phyloP scores from a whole-genome alignment of 345 rosid species.

The Balakata baccata region DNA sequence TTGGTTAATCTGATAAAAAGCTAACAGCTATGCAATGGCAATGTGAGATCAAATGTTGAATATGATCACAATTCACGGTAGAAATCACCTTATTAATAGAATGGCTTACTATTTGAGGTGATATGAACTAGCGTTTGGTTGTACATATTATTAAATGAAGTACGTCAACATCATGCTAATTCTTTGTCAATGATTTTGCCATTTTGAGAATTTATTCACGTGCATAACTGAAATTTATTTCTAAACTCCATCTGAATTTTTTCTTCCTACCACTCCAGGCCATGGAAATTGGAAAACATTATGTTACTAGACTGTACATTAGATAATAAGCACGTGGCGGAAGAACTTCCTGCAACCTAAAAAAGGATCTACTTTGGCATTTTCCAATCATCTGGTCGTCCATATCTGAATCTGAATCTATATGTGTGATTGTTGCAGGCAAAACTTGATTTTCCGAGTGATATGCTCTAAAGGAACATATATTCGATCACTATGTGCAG shows the following conservation, averaged over 20 bases:
- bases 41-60: too few relatives aligned
- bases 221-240: background rate
- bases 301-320: background rate
- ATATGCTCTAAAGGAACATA: constrained; percentile 90
- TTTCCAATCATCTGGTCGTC: background rate
- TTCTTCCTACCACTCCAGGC: background rate
- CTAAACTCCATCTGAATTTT: background rate
- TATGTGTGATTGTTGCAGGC: constrained; percentile 49
- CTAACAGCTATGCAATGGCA: too few relatives aligned
- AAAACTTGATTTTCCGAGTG: constrained; percentile 80
- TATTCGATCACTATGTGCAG: constrained; percentile 91
- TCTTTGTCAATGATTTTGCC: background rate
- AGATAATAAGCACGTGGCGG: background rate
- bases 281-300: background rate
- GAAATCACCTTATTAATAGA: too few relatives aligned
- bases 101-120: too few relatives aligned
- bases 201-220: background rate
- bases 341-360: background rate
- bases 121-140: too few relatives aligned
- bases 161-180: background rate
- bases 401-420: background rate
- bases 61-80: too few relatives aligned
- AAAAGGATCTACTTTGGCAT: background rate
- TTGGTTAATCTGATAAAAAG: too few relatives aligned
- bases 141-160: background rate